These are phyloP conservation scores for Candida sp. DNA, from an alignment of 1,139 yeast genomes.

Conservation along the genomic window DNA sequence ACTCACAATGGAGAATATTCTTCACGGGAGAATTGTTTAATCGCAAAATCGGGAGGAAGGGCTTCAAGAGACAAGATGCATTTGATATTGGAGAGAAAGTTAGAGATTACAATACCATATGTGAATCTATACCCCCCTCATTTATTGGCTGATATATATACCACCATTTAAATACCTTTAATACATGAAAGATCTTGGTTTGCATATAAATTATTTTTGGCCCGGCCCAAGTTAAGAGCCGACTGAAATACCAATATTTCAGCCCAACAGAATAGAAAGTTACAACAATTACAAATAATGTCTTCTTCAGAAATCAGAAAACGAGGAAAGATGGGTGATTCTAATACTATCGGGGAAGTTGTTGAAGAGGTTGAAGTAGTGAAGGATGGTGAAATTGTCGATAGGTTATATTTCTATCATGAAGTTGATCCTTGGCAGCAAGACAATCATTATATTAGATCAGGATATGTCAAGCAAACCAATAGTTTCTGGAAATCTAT, in stretches of 20 bases:
- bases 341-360: background rate
- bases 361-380: background rate
- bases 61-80: slow-evolving; percentile 12
- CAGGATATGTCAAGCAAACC: slow-evolving; percentile 75
- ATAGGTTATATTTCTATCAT: slow-evolving; percentile 24
- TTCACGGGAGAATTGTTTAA: slow-evolving; percentile 56
- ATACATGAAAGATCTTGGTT: background rate
- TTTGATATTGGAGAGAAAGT: slow-evolving; percentile 29
- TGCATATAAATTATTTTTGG: background rate
- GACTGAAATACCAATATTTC: background rate
- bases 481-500: slow-evolving; percentile 49
- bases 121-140: slow-evolving; percentile 34
- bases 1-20: slow-evolving; percentile 65
- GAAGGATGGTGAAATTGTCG: background rate
- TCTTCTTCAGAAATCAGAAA: slow-evolving; percentile 1
- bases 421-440: slow-evolving; percentile 78
- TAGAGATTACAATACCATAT: slow-evolving; percentile 23
- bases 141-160: slow-evolving; percentile 10
- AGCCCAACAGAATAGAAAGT: background rate
- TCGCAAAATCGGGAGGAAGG: slow-evolving; percentile 26
- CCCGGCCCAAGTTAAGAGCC: background rate
- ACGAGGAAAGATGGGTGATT: background rate
- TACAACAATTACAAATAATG: background rate
- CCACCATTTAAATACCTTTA: background rate
- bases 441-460: slow-evolving; percentile 73